phyloP scores from a whole-genome alignment of 441 rosid species.

The Gossypium gossypioides region DNA sequence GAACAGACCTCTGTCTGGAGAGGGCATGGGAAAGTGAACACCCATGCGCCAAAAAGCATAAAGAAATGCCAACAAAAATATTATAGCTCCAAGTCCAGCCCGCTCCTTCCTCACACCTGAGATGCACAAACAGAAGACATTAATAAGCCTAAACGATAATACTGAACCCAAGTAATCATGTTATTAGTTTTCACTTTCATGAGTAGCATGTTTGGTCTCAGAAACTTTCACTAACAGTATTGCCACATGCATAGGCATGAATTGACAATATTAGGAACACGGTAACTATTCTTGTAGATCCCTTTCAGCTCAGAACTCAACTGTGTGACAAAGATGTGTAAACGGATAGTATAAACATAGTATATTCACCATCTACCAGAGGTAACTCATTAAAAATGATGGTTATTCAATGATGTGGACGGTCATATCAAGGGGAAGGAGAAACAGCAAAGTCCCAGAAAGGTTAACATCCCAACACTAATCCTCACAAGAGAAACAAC shows the following conservation, averaged over 20 bases:
- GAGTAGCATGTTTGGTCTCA: neutral
- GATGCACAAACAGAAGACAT: conserved; percentile 6
- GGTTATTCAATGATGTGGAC: neutral
- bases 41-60: conserved; percentile 99
- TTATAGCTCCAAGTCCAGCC: conserved; percentile 80
- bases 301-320: neutral
- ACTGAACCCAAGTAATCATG: neutral
- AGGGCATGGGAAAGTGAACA: conserved; percentile 97
- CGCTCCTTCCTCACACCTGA: conserved; percentile 88
- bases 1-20: conserved; percentile 68
- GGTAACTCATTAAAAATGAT: neutral
- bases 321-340: neutral
- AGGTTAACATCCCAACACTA: neutral
- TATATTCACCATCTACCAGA: neutral
- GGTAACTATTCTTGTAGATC: neutral
- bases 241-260: neutral
- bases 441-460: neutral
- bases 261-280: neutral
- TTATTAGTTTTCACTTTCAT: neutral
- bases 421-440: neutral
- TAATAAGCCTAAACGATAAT: neutral
- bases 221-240: neutral
- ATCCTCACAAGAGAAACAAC: neutral
- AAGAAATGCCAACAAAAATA: conserved; percentile 81
- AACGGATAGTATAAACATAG: neutral